These are phyloP conservation scores for Lipomyces sp. DNA, from an alignment of 805 yeast species.

Conservation along the genomic window DNA sequence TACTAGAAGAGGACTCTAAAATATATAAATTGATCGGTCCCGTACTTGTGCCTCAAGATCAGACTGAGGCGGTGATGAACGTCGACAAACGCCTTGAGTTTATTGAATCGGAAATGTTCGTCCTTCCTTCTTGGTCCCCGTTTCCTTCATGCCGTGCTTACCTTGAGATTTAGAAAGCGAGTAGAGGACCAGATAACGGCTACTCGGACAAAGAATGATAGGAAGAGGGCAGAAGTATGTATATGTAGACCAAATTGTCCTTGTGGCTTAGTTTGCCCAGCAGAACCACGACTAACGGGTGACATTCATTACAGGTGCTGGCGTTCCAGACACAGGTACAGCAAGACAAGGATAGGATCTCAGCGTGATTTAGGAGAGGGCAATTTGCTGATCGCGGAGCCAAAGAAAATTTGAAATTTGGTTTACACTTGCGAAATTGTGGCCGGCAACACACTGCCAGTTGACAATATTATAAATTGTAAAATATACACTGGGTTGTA, in stretches of 20 bases:
- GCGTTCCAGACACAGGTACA: slow-evolving; percentile 23
- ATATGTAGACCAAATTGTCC: too few relatives aligned
- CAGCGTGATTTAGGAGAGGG: not conserved
- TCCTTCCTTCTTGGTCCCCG: not conserved
- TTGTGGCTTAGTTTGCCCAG: too few relatives aligned
- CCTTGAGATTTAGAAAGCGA: slow-evolving; percentile 40
- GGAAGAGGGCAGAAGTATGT: slow-evolving; percentile 50
- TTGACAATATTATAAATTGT: too few relatives aligned
- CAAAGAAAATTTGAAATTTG: not conserved
- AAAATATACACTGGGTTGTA: too few relatives aligned
- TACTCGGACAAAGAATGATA: slow-evolving; percentile 55
- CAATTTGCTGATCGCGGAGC: not conserved
- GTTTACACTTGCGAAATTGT: too few relatives aligned
- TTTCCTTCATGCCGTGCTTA: not conserved
- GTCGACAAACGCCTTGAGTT: slow-evolving; percentile 88
- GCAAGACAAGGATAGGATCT: slow-evolving; percentile 2
- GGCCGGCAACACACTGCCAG: too few relatives aligned
- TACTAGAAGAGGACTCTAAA: slow-evolving; percentile 63
- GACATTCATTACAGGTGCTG: too few relatives aligned
- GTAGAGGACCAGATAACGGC: slow-evolving; percentile 68
- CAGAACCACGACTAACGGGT: too few relatives aligned
- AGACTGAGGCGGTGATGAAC: slow-evolving; percentile 73
- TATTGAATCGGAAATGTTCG: slow-evolving; percentile 69
- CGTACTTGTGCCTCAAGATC: slow-evolving; percentile 84
- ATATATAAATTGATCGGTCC: slow-evolving; percentile 91